phyloP scores from a whole-genome alignment of 2,329 filamentous ascomycete genomes.

The Hypocreales sp. region DNA sequence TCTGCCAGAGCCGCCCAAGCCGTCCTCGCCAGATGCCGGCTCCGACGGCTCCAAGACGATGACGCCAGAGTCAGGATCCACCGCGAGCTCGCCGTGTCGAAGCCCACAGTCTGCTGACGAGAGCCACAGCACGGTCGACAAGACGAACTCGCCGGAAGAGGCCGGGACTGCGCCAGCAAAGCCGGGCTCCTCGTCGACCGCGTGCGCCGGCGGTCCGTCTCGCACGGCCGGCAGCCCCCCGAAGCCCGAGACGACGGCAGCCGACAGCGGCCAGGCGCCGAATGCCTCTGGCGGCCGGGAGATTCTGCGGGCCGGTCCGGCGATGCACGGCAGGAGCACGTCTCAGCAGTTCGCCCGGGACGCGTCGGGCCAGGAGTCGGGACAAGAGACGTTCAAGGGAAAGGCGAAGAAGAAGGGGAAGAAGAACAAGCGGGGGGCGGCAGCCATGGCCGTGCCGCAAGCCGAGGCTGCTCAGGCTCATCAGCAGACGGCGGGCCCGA shows the following conservation, averaged over 20 bases:
- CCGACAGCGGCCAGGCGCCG: too few species aligned
- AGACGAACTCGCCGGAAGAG: too few species aligned
- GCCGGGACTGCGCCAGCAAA: too few species aligned
- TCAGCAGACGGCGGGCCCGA: not conserved
- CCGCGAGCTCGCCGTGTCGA: not conserved
- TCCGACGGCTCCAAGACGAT: not conserved
- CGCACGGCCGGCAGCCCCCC: too few species aligned
- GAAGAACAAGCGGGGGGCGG: constrained; percentile 5
- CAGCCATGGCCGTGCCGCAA: constrained; percentile 2
- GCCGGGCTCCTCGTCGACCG: too few species aligned
- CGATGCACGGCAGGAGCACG: not conserved
- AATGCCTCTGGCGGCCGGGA: too few species aligned
- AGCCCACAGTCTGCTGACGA: too few species aligned
- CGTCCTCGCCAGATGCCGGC: not conserved
- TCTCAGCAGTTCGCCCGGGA: not conserved
- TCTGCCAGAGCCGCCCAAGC: too few species aligned
- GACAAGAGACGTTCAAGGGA: constrained; percentile 3
- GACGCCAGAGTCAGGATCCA: not conserved
- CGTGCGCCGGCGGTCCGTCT: too few species aligned
- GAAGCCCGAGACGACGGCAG: too few species aligned
- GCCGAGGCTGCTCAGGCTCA: not conserved
- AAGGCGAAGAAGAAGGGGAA: constrained; percentile 12
- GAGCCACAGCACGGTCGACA: too few species aligned
- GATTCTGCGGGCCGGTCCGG: not conserved
- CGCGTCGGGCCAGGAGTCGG: not conserved